phyloP scores from a whole-genome alignment of 2,329 filamentous ascomycete species.

The Tolypocladium tundrense region DNA sequence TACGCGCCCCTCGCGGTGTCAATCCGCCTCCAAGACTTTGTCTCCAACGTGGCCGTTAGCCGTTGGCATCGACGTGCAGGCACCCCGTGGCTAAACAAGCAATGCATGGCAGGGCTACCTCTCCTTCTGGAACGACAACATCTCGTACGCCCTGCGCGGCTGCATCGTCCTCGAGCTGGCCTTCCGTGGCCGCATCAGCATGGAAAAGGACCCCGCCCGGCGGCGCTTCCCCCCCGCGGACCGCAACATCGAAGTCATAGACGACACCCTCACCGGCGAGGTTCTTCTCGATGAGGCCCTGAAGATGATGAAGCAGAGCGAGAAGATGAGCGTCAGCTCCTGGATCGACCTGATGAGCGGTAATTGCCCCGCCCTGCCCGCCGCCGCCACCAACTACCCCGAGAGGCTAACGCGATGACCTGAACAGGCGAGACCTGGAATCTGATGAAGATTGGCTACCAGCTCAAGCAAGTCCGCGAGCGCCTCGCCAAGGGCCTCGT shows the following conservation, averaged over 20 bases:
- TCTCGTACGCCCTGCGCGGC: slow-evolving; percentile 91
- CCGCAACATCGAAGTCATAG: slow-evolving; percentile 90
- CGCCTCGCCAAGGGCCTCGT: slow-evolving; percentile 94
- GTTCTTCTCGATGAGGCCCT: slow-evolving; percentile 93
- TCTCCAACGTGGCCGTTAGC: not conserved
- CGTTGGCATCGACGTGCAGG: slow-evolving; percentile 2
- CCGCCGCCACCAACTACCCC: not conserved
- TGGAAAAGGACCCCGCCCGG: slow-evolving; percentile 92
- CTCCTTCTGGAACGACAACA: slow-evolving; percentile 99
- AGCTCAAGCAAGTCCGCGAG: slow-evolving; percentile 98
- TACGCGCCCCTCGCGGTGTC: slow-evolving; percentile 28
- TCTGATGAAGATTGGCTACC: slow-evolving; percentile 99
- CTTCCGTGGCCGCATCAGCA: slow-evolving; percentile 90
- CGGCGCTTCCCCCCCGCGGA: slow-evolving; percentile 89
- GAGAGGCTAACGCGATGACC: not conserved
- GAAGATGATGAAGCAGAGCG: slow-evolving; percentile 99
- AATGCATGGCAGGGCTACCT: slow-evolving; percentile 70
- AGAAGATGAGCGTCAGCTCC: slow-evolving; percentile 98
- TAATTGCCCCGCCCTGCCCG: slow-evolving; percentile 27
- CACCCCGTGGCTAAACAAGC: slow-evolving; percentile 3
- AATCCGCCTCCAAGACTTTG: not conserved
- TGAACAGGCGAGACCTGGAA: slow-evolving; percentile 92
- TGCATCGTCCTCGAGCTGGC: slow-evolving; percentile 98
- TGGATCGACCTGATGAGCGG: slow-evolving; percentile 99
- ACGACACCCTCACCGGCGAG: slow-evolving; percentile 92